Base-by-base conservation (phyloP, 805 yeast genomes). In the Nakazawaea laoshanensis region DNA sequence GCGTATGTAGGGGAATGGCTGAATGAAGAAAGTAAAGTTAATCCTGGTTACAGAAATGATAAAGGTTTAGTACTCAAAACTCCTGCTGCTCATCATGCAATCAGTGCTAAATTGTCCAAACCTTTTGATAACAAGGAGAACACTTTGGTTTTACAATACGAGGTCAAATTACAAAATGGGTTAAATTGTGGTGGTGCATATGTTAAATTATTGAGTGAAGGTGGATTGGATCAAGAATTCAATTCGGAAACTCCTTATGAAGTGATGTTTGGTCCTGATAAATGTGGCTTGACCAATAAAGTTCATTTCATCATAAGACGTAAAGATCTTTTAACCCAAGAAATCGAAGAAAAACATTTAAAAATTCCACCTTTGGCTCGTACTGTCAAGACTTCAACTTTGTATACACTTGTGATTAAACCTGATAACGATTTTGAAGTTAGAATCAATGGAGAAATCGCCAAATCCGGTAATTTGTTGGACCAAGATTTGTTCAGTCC, bases 201-300 rank as follows among this genome's bases (percentile, higher is more conserved):
- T 57, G 53, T 88, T 43, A 88, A 88, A 61, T 61, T 88, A 28
- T 56, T 88, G 35, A 63, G 74, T 28, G 52, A 53, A 2, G 55
- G 57, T 8, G 68, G 63, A 6, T 46, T 54, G 3, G 62, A 58
- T 22, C 51, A 55, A 24, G 70, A 71, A 39, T 80, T 86, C 61
- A 64, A 61, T 42, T 69, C 72, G 39, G 74, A 65, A 18, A 68
- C 94, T 3, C 83, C 87, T 2, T 85, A 80, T 58, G 86, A 81
- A 54, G 59, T 88, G 42, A 81, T 88, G 89, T 88, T 88, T 61
- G 96, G 96, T 14, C 96, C 96, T 27, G 96, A 88, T 57, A 74
- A 70, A 52, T 88, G 96, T 59, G 95, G 94, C 3, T 50, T 74
- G 33, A 69, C 79, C 28, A 83, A 86, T 59, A 81, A 76, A 55